A percentile compares a stretch with the other conserved stretches of the same genome.
Conservation (phyloP, 78 protist genomes). For the Cyanophora paradoxa region DNA sequence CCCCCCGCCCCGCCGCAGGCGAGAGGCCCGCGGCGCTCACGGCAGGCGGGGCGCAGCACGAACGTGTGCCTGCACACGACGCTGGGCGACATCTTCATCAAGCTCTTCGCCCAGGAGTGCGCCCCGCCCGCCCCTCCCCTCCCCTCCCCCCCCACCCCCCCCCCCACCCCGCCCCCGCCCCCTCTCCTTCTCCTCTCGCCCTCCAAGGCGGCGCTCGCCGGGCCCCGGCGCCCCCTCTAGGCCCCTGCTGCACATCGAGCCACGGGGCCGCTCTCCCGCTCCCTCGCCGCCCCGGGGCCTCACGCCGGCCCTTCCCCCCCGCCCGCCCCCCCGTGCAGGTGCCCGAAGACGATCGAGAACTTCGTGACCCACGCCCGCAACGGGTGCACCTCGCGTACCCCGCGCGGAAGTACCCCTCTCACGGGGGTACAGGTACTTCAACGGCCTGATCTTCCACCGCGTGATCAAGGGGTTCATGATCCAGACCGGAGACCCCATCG, state of each 20-base stretch:
- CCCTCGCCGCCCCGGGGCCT: no score
- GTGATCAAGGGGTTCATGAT: conserved; percentile 86
- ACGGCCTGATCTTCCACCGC: conserved; percentile 46
- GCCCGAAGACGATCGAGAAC: conserved; percentile 93
- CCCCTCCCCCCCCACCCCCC: no score
- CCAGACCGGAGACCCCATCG: conserved; percentile 91
- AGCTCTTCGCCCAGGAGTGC: conserved; percentile 82
- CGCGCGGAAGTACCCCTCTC: background rate
- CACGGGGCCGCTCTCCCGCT: background rate
- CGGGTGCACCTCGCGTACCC: background rate
- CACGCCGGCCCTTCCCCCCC: no score
- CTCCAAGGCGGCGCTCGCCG: background rate
- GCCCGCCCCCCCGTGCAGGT: background rate
- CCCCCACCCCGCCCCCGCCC: no score
- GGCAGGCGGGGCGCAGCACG: no score
- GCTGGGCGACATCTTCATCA: conserved; percentile 71
- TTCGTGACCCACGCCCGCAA: conserved; percentile 75
- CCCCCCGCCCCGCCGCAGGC: background rate
- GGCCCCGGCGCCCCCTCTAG: background rate
- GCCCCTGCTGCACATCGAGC: background rate
- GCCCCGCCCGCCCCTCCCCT: no score
- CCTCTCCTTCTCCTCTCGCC: no score
- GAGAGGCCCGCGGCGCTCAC: no score
- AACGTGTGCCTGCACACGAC: conserved; percentile 84
- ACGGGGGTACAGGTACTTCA: conserved; percentile 62